phyloP scores from a whole-genome alignment of 768 basidiomycete genomes.

The Leucosporidium yakuticum region DNA sequence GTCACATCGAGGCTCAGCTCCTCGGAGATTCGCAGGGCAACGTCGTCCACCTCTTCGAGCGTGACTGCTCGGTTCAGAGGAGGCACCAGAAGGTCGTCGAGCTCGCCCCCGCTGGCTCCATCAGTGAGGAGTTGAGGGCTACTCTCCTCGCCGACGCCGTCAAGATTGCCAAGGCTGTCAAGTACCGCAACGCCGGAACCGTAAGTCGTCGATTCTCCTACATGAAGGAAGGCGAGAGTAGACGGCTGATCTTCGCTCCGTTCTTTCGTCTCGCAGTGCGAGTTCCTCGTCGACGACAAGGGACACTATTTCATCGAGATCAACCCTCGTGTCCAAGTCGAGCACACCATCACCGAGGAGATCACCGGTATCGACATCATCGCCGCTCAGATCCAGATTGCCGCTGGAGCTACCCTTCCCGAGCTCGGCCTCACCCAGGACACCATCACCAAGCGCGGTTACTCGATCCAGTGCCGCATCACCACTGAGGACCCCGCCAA shows the following conservation, averaged over 20 bases:
- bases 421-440: slow-evolving; percentile 95
- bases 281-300: slow-evolving; percentile 95
- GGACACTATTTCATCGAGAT: slow-evolving; percentile 99
- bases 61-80: slow-evolving; percentile 97
- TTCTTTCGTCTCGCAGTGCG: slow-evolving; percentile 42
- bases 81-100: slow-evolving; percentile 97
- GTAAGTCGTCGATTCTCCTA: slow-evolving; percentile 44
- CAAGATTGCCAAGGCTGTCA: slow-evolving; percentile 86
- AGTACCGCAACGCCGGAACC: slow-evolving; percentile 94
- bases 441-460: slow-evolving; percentile 89
- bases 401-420: slow-evolving; percentile 91
- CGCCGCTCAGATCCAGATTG: slow-evolving; percentile 90
- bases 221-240: neutral
- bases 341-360: slow-evolving; percentile 99
- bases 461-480: slow-evolving; percentile 96
- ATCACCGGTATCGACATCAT: slow-evolving; percentile 99
- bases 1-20: slow-evolving; percentile 96
- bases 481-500: slow-evolving; percentile 93
- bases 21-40: slow-evolving; percentile 87
- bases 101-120: slow-evolving; percentile 90
- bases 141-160: slow-evolving; percentile 85
- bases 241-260: slow-evolving; percentile 1
- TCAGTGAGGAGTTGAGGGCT: slow-evolving; percentile 82
- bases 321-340: slow-evolving; percentile 87
- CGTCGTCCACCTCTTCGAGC: slow-evolving; percentile 95